Conservation (phyloP, 305 asterid species). For the Plantago coronopus region DNA sequence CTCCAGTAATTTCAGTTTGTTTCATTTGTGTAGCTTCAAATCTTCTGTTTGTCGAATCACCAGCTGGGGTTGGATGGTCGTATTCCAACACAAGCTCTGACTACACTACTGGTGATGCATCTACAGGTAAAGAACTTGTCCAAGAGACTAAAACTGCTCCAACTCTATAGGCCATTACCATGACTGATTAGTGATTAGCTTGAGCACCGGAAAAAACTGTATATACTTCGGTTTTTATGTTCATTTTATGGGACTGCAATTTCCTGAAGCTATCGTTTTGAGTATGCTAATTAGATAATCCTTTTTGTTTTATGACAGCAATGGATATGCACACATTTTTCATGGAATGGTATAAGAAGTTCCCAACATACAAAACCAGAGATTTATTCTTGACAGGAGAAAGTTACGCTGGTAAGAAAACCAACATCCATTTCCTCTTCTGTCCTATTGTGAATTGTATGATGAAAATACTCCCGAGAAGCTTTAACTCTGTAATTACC, state of each 20-base stretch:
- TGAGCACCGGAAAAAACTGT: too few species aligned
- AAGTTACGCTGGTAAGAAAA: conserved; percentile 79
- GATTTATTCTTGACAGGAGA: conserved; percentile 84
- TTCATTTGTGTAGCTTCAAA: conserved; percentile 58
- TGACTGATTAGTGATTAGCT: too few species aligned
- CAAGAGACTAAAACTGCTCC: neutral
- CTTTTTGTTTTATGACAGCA: conserved; percentile 48
- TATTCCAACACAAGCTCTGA: conserved; percentile 83
- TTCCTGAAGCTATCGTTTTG: neutral
- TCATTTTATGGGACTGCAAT: neutral
- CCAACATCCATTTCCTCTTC: neutral
- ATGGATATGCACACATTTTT: conserved; percentile 67
- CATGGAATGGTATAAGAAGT: conserved; percentile 78
- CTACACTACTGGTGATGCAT: conserved; percentile 61
- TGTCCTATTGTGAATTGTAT: too few species aligned
- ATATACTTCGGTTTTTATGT: neutral
- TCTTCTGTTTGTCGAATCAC: conserved; percentile 88
- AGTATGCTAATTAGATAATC: too few species aligned
- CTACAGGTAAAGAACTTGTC: conserved; percentile 49
- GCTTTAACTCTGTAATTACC: too few species aligned
- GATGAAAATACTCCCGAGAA: too few species aligned
- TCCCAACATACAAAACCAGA: conserved; percentile 65
- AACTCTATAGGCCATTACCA: neutral
- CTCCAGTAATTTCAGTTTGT: conserved; percentile 8
- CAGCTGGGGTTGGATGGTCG: conserved; percentile 99